A percentile compares a stretch with the other conserved stretches of the same genome.
Conservation (phyloP, 2,329 filamentous ascomycete genomes). For the Stemphylium lycopersici region DNA sequence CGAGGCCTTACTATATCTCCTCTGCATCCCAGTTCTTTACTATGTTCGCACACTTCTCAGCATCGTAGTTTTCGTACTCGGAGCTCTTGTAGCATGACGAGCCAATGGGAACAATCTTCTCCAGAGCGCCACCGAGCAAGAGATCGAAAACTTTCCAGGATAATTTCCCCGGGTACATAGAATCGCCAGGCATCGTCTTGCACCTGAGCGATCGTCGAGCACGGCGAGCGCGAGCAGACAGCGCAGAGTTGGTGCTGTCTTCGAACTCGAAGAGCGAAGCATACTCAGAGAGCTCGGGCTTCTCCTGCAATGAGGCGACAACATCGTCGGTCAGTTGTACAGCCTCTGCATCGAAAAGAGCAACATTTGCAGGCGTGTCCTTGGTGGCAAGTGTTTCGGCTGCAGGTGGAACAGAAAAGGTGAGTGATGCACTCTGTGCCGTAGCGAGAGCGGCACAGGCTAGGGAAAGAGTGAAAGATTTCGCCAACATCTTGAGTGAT, state of each 20-base stretch:
- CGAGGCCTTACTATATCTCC: conserved; percentile 26
- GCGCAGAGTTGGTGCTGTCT: conserved; percentile 21
- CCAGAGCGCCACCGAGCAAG: conserved; percentile 33
- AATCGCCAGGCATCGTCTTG: conserved; percentile 40
- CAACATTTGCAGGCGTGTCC: conserved; percentile 26
- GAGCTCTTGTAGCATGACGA: conserved; percentile 39
- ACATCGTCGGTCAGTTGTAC: conserved; percentile 37
- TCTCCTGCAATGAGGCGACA: conserved; percentile 23
- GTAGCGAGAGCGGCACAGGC: conserved; percentile 20
- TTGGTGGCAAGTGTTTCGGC: conserved; percentile 30
- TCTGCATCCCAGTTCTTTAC: conserved; percentile 23
- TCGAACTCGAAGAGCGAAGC: conserved; percentile 47
- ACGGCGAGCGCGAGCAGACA: conserved; percentile 13
- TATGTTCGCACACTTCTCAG: conserved; percentile 29
- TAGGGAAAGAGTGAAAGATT: conserved; percentile 18
- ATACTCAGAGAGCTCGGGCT: conserved; percentile 24
- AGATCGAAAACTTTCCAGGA: too few relatives aligned
- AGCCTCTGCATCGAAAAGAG: conserved; percentile 28
- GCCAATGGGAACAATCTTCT: conserved; percentile 35
- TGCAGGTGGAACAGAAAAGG: conserved; percentile 30
- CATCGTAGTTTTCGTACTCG: conserved; percentile 38
- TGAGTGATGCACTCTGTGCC: conserved; percentile 27
- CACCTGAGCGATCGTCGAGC: conserved; percentile 22
- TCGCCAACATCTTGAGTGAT: conserved; percentile 24
- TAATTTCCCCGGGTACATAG: conserved; percentile 30